A percentile compares a stretch with the other conserved stretches of the same genome.
Conservation (phyloP, 2,329 filamentous ascomycete genomes). For the Aspergillus spinulosporus region DNA sequence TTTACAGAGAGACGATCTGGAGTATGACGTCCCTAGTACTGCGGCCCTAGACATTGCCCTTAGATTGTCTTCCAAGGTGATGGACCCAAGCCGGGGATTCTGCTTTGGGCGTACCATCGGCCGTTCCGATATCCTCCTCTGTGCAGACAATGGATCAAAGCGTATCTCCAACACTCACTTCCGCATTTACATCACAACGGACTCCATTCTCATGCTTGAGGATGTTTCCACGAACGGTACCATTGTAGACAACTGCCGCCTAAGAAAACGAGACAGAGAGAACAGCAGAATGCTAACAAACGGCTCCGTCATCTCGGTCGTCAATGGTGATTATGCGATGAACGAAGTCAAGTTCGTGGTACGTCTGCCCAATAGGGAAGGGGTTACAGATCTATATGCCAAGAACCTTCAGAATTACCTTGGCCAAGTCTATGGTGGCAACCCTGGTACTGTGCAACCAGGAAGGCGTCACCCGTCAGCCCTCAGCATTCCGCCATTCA, state of each 20-base stretch:
- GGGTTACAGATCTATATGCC: conserved; percentile 66
- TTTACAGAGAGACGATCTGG: conserved; percentile 51
- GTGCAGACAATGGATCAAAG: conserved; percentile 67
- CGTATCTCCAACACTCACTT: conserved; percentile 95
- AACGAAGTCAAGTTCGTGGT: conserved; percentile 80
- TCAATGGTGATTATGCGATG: conserved; percentile 48
- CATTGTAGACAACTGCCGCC: conserved; percentile 70
- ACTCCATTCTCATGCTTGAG: conserved; percentile 85
- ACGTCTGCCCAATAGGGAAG: conserved; percentile 75
- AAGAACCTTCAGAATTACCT: conserved; percentile 71
- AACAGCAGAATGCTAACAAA: conserved; percentile 67
- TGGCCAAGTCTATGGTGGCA: conserved; percentile 34
- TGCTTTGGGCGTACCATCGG: conserved; percentile 75
- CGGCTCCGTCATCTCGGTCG: conserved; percentile 72
- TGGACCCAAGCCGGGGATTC: conserved; percentile 71
- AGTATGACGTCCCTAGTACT: conserved; percentile 41
- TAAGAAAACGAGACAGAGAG: conserved; percentile 56
- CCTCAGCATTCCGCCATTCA: conserved; percentile 37
- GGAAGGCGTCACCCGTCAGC: conserved; percentile 27
- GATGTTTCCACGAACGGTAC: conserved; percentile 97
- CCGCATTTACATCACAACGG: conserved; percentile 84
- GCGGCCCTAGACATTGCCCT: conserved; percentile 67
- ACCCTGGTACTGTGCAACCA: conserved; percentile 24
- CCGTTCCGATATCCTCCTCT: conserved; percentile 71
- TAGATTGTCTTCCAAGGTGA: conserved; percentile 71